Evolutionary conservation across 2,329 filamentous ascomycete species (phyloP).

Genomic region (Alternaria sp.): DNA sequence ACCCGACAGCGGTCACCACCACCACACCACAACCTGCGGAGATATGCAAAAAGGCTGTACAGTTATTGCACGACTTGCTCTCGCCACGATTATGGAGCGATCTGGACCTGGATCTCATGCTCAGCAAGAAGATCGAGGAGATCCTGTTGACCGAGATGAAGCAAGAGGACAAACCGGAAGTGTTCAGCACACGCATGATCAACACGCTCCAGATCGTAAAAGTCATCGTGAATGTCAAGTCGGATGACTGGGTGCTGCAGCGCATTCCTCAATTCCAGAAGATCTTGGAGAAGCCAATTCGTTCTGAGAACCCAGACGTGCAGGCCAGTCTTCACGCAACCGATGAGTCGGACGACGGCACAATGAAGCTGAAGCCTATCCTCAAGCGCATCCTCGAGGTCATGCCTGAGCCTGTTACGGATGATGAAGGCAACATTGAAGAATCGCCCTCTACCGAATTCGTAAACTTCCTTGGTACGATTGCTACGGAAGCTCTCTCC

Average conservation of each 20-base stretch:
- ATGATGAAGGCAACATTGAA: constrained; percentile 81
- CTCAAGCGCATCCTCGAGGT: constrained; percentile 86
- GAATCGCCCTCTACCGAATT: constrained; percentile 83
- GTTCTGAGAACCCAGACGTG: constrained; percentile 87
- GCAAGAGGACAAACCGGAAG: constrained; percentile 63
- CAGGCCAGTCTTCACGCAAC: constrained; percentile 87
- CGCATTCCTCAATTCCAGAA: constrained; percentile 82
- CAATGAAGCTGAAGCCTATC: constrained; percentile 68
- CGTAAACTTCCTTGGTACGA: constrained; percentile 79
- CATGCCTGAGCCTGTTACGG: constrained; percentile 80
- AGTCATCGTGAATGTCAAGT: constrained; percentile 84
- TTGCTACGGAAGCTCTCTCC: constrained; percentile 86
- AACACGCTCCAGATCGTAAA: constrained; percentile 93
- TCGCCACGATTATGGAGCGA: constrained; percentile 91
- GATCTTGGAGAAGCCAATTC: constrained; percentile 85
- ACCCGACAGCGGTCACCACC: constrained; percentile 36
- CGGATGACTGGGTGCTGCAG: constrained; percentile 87
- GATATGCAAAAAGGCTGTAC: constrained; percentile 83
- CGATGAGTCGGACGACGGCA: constrained; percentile 72
- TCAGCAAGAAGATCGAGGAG: constrained; percentile 86
- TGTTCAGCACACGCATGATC: constrained; percentile 84
- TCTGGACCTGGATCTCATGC: constrained; percentile 81
- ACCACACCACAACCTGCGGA: constrained; percentile 67
- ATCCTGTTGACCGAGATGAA: constrained; percentile 76
- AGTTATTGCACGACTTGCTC: constrained; percentile 81